Conservation (phyloP, 2,329 filamentous ascomycete species). For the Sphaerostilbella broomeana region DNA sequence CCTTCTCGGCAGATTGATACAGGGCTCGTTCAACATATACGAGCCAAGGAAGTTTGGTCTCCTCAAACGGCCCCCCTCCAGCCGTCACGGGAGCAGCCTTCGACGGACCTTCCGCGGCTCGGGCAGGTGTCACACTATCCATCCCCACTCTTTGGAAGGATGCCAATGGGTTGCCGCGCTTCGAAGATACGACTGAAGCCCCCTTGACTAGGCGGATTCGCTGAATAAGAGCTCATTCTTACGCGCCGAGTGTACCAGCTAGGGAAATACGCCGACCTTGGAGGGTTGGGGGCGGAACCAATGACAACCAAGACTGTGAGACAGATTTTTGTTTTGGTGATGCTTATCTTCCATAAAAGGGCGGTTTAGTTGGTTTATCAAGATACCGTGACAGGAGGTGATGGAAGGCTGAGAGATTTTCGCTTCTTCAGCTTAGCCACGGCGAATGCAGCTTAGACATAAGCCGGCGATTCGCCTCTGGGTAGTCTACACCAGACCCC, state of each 20-base stretch:
- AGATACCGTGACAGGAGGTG: too few species aligned
- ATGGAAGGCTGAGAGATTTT: neutral
- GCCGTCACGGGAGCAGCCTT: conserved; percentile 1
- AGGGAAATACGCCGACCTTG: neutral
- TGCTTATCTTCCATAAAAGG: neutral
- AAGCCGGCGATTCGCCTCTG: neutral
- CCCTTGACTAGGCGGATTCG: neutral
- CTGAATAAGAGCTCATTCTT: neutral
- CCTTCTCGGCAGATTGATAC: neutral
- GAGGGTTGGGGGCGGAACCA: neutral
- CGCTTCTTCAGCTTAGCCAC: conserved; percentile 10
- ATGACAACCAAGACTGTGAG: neutral
- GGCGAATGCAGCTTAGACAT: neutral
- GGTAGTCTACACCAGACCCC: neutral
- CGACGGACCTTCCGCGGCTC: neutral
- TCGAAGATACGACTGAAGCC: neutral
- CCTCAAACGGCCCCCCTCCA: neutral
- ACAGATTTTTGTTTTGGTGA: too few species aligned
- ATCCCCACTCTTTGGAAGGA: neutral
- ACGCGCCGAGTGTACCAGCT: neutral
- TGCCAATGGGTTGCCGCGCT: neutral
- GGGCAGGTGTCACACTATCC: too few species aligned
- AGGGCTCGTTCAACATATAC: neutral
- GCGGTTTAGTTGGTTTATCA: too few species aligned
- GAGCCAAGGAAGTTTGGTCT: neutral